Evolutionary conservation across 139 green algal species (phyloP).

Genomic region (Chlamydomonas urium): DNA sequence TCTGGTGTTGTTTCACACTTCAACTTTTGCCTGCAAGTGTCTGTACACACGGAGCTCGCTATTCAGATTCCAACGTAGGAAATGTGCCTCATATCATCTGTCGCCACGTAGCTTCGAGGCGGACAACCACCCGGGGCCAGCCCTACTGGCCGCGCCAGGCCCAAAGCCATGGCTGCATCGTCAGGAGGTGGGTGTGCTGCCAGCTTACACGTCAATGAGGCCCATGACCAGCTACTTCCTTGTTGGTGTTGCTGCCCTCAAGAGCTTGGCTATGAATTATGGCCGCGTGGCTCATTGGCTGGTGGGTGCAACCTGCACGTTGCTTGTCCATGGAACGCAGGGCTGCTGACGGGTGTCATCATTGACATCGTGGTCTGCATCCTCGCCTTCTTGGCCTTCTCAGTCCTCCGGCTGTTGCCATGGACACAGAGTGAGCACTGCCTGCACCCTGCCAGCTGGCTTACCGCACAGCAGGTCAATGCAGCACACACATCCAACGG

Average conservation of each 20-base stretch:
- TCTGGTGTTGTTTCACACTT: not conserved
- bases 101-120: too few relatives aligned
- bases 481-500: too few relatives aligned
- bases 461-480: too few relatives aligned
- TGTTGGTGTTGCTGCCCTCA: not conserved
- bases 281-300: not conserved
- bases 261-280: not conserved
- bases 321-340: not conserved
- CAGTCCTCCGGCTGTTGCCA: not conserved
- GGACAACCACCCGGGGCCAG: too few relatives aligned
- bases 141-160: too few relatives aligned
- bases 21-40: not conserved
- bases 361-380: not conserved
- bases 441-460: too few relatives aligned
- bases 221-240: not conserved
- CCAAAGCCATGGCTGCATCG: too few relatives aligned
- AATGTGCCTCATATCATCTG: too few relatives aligned
- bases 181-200: too few relatives aligned
- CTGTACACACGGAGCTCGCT: constrained; percentile 1
- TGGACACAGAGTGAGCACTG: too few relatives aligned
- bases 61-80: too few relatives aligned
- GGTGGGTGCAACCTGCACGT: too few relatives aligned
- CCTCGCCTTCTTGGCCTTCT: constrained; percentile 1
- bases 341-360: not conserved
- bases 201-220: not conserved